Percentiles rank a stretch among this genome's conserved stretches.
phyloP scores from a whole-genome alignment of 192 early-diverging fungal genomes.

The Geosiphon pyriformis region DNA sequence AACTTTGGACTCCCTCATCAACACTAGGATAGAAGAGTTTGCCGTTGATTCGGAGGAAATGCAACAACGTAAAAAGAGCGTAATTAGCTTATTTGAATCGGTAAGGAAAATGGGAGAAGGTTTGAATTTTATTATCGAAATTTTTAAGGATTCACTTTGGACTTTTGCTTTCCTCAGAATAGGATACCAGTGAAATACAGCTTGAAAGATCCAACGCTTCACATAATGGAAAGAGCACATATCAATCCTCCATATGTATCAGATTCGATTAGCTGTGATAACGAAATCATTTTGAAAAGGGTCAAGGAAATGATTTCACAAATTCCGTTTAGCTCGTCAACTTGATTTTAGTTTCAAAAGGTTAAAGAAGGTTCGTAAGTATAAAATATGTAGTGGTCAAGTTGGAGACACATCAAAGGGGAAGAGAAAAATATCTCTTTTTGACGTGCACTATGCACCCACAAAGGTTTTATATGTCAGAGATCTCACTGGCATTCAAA shows the following conservation, averaged over 20 bases:
- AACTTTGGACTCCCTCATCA: not conserved
- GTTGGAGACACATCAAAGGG: no score
- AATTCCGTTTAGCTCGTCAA: slow-evolving; percentile 5
- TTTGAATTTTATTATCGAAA: no score
- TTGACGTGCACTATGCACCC: no score
- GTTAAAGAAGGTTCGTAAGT: no score
- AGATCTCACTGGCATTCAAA: no score
- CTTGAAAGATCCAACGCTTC: slow-evolving; percentile 31
- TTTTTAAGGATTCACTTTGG: no score
- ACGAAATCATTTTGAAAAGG: slow-evolving; percentile 37
- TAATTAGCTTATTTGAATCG: slow-evolving; percentile 23
- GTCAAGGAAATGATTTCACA: slow-evolving; percentile 36
- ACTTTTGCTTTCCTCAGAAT: no score
- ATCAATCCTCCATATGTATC: slow-evolving; percentile 40
- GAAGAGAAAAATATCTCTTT: no score
- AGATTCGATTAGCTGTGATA: slow-evolving; percentile 35
- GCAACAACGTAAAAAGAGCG: slow-evolving; percentile 15
- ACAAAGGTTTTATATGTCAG: no score
- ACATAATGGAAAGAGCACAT: slow-evolving; percentile 37
- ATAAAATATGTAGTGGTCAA: no score
- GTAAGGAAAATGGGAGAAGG: no score
- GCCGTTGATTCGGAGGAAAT: not conserved
- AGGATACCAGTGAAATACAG: slow-evolving; percentile 37
- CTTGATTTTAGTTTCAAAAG: no score
- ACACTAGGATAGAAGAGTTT: slow-evolving; percentile 7